Percentiles rank a stretch among this genome's conserved stretches.
These are phyloP conservation scores for Solanum megistacrolobum DNA, from an alignment of 257 asterid genomes.

Conservation along the genomic window DNA sequence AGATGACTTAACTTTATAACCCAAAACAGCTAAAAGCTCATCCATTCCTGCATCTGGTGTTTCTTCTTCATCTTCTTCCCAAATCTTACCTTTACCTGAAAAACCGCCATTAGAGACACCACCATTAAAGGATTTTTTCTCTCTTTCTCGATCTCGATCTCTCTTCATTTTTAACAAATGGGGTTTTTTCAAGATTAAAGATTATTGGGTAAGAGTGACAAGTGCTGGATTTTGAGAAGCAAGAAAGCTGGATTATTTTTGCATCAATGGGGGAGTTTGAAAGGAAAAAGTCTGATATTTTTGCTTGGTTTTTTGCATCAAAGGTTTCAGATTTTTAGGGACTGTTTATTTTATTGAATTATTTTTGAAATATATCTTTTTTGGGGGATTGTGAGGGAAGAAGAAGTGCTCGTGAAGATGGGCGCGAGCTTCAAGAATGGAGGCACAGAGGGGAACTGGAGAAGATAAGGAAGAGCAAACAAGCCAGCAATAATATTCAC, in stretches of 20 bases:
- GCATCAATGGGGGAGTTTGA: conserved; percentile 32
- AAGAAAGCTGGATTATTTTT: conserved; percentile 42
- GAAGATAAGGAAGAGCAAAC: conserved; percentile 42
- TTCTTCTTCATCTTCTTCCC: conserved; percentile 29
- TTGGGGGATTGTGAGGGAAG: conserved; percentile 1
- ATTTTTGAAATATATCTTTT: neutral
- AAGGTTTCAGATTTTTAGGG: conserved; percentile 5
- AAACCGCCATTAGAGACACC: neutral
- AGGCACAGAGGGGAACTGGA: conserved; percentile 26
- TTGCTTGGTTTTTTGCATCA: conserved; percentile 50
- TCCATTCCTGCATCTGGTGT: conserved; percentile 66
- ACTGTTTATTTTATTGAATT: neutral
- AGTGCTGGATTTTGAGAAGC: neutral
- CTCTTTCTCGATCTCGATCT: conserved; percentile 49
- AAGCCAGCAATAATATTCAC: conserved; percentile 16
- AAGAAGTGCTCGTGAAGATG: conserved; percentile 30
- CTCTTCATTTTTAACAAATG: conserved; percentile 37
- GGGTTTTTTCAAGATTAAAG: neutral
- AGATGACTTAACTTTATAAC: conserved; percentile 65
- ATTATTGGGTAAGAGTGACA: neutral
- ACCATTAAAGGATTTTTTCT: neutral
- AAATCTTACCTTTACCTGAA: conserved; percentile 32
- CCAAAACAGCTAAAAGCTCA: conserved; percentile 68
- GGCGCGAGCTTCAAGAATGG: conserved; percentile 82
- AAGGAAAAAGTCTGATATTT: conserved; percentile 7